Evolutionary conservation across 331 rosid genomes (phyloP), one percentile per base, ranked within the genome.

Genomic region (Stylosanthes scabra): DNA sequence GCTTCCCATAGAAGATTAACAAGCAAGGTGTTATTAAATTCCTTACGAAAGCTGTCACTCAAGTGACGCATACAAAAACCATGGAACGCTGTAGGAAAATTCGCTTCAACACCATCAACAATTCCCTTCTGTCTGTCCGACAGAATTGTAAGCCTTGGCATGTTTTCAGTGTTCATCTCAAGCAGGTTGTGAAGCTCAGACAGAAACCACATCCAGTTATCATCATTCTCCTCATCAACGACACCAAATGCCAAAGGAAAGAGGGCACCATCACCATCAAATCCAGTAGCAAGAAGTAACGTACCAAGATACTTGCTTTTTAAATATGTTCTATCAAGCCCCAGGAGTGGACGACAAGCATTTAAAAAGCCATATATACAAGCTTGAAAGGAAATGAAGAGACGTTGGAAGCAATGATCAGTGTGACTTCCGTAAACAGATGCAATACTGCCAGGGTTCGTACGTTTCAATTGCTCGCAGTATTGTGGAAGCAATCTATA

Each of bases 121-220:
- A 92, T 88, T 56, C 93, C 91, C 81, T 90, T 88, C 80, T 88
- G 92, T 79, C 98, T 86, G 74, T 92, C 95, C 7, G 98, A 92
- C 85, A 92, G 80, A 77, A 92, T 90, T 54, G 96, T 90, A 52
- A 92, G 95, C 87, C 95, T 83, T 46, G 95, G 96, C 98, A 92
- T 92, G 81, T 92, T 92, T 81, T 92, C 98, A 3, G 95, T 85
- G 82, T 88, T 92, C 45, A 87, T 82, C 91, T 92, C 98, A 44
- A 92, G 93, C 74, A 92, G 84, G 71, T 76, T 90, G 47, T 79
- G 98, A 74, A 92, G 98, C 83, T 92, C 96, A 31, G 96, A 88
- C 46, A 92, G 93, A 87, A 92, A 92, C 96, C 98, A 92, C 96
- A 88, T 92, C 98, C 98, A 92, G 66, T 83, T 88, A 9, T 92